Percentiles rank a stretch among this genome's conserved stretches.
Conservation (phyloP, 305 asterid genomes). For the Fraxinus ornus region DNA sequence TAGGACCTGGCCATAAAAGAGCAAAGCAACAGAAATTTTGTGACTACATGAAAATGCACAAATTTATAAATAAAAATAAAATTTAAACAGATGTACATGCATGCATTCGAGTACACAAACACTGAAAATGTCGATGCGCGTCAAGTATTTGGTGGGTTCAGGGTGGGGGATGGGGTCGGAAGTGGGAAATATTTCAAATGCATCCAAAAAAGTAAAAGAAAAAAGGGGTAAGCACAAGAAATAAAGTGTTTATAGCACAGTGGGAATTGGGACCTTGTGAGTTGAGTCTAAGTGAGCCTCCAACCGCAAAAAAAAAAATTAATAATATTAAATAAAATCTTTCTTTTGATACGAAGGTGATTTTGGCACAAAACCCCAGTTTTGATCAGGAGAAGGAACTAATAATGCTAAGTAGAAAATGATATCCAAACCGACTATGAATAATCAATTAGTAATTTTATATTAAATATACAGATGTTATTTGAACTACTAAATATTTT, state of each 20-base stretch:
- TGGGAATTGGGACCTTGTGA: background rate
- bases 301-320: background rate
- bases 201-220: background rate
- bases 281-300: background rate
- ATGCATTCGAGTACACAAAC: background rate
- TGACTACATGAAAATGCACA: background rate
- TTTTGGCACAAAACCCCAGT: background rate
- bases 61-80: background rate
- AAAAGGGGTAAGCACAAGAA: background rate
- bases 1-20: constrained; percentile 49
- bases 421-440: background rate
- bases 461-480: background rate
- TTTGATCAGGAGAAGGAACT: constrained; percentile 3
- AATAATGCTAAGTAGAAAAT: background rate
- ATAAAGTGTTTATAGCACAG: background rate
- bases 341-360: background rate
- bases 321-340: background rate
- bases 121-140: background rate
- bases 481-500: background rate
- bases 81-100: background rate
- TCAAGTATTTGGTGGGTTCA: background rate
- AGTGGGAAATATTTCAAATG: background rate
- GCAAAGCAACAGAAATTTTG: constrained; percentile 24
- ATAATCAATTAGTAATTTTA: background rate
- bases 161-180: background rate